Percentiles rank a stretch among this genome's conserved stretches.
These are phyloP conservation scores for Botrytis porri DNA, from an alignment of 2,329 filamentous ascomycete genomes.

Conservation along the genomic window DNA sequence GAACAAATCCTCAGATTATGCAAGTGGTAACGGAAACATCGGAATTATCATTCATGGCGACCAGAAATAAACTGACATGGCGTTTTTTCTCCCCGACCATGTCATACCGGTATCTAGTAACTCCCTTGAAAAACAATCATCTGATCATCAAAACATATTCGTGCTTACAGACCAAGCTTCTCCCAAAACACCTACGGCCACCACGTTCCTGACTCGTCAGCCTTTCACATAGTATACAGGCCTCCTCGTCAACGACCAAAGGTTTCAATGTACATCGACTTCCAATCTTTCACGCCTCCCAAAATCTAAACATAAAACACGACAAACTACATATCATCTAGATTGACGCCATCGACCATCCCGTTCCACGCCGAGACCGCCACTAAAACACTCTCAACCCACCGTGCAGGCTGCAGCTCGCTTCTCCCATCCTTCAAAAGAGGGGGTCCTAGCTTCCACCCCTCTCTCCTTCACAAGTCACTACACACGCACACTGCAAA, in stretches of 20 bases:
- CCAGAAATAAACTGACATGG: neutral
- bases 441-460: slow-evolving; percentile 1
- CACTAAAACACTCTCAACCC: neutral
- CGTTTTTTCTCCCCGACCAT: neutral
- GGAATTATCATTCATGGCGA: neutral
- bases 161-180: neutral
- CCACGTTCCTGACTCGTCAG: neutral
- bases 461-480: slow-evolving; percentile 9
- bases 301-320: neutral
- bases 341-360: neutral
- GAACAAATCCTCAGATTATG: neutral
- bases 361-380: neutral
- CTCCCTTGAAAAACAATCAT: neutral
- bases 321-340: neutral
- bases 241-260: neutral
- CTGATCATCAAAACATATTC: neutral
- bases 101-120: neutral
- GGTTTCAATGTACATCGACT: neutral
- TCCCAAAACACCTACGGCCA: neutral
- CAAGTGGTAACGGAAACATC: neutral
- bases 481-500: neutral
- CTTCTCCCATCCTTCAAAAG: slow-evolving; percentile 6
- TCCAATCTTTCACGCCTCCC: neutral
- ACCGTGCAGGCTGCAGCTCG: neutral
- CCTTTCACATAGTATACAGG: neutral